Percentiles rank a stretch among this genome's conserved stretches.
These are phyloP conservation scores for Lactarius deliciosus DNA, from an alignment of 768 basidiomycete species.

Conservation along the genomic window DNA sequence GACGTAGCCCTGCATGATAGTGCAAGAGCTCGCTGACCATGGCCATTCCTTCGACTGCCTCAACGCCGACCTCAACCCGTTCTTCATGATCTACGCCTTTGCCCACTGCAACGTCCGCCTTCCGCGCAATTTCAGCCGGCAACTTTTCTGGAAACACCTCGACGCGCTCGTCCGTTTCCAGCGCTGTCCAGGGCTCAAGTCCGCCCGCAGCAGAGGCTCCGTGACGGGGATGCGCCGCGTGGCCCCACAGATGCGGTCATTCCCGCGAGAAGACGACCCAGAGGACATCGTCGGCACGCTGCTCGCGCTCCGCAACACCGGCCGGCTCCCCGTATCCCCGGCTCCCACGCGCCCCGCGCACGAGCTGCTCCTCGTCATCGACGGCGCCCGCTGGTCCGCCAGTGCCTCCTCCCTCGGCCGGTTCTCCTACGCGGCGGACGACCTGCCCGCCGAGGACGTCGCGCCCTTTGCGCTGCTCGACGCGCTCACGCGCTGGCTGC, in stretches of 20 bases:
- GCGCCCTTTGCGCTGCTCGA: conserved; percentile 14
- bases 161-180: conserved; percentile 6
- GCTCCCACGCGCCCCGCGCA: not conserved
- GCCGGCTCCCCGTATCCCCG: not conserved
- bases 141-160: conserved; percentile 17
- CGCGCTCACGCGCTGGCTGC: conserved; percentile 15
- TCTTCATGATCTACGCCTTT: conserved; percentile 21
- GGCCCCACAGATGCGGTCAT: not conserved
- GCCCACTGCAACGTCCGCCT: conserved; percentile 8
- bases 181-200: conserved; percentile 6
- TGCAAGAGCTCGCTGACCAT: not conserved
- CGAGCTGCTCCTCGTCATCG: not conserved
- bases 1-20: not conserved
- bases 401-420: not conserved
- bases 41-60: not conserved
- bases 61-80: not conserved
- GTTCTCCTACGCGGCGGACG: not conserved
- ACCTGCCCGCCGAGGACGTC: not conserved
- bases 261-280: not conserved
- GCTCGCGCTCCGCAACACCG: not conserved
- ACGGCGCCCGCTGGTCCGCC: conserved; percentile 3
- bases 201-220: not conserved
- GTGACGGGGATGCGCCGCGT: not conserved
- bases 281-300: conserved; percentile 1
- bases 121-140: conserved; percentile 1